Base-by-base conservation (phyloP, 163 green algal species). In the Prototheca cutis region DNA sequence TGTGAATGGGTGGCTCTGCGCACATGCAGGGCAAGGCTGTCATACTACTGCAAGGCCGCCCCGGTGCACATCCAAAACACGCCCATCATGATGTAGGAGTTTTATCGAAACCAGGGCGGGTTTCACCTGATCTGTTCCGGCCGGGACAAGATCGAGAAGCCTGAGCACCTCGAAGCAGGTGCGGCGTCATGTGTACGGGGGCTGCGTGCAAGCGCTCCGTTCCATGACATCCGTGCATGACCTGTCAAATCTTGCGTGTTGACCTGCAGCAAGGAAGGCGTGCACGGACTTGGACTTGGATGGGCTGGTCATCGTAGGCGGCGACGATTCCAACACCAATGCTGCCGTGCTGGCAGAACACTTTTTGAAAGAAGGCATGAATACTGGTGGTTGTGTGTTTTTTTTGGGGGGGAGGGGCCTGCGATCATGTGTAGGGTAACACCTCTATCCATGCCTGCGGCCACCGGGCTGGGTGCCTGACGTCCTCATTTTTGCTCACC, bases 301-400 rank as follows among this genome's bases (percentile, higher is more conserved):
- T 30, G 81, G 80, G 4, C 64, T 88, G 28, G 63, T 86, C 0
- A 68, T 88, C 28, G 71, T 79, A 17, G 81, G 81, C 28, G 81
- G 81, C 36, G 81, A 88, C 56, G 81, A 88, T 67, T 80, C 65
- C 53, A 86, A 84, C 70, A 88, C 81, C 61, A 88, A 87, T 42
- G 74, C 81, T 0, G 78, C 72, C 17, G 42, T 84, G 4, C 66
- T 88, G 40, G 81, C 81, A 0, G 77, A 88, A 64, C 61, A 81
- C 54, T 88, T 88, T 42, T 30, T 64, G 56, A 55, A 53, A 18
- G 25, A 68, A 59, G 66, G 63, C 53, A 13, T 53, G 24, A 7
- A 24, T 23, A 8, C 42, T n/a, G 10, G 42, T 51, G 42, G 10
- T 8, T 45, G 36, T 45, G 36, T 13, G 36, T 21, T 8, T 45